These are phyloP conservation scores for Solanum ossicruentum DNA, from an alignment of 257 asterid species.

Conservation along the genomic window DNA sequence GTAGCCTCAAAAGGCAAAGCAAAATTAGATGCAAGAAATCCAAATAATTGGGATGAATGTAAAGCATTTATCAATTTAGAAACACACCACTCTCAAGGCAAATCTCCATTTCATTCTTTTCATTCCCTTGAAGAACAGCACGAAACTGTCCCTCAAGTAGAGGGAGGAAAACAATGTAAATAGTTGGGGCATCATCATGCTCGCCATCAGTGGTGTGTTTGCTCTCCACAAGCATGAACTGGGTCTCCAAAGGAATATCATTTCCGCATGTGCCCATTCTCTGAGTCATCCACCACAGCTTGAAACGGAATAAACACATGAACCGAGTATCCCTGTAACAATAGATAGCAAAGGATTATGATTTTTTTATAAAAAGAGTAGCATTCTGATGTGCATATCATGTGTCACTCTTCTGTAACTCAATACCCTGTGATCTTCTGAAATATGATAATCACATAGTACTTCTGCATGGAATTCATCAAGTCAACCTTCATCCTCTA, in stretches of 20 bases:
- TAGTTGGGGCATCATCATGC: slow-evolving; percentile 42
- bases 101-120: slow-evolving; percentile 74
- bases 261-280: slow-evolving; percentile 88
- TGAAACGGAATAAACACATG: slow-evolving; percentile 92
- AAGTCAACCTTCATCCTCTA: not conserved
- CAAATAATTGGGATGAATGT: not conserved
- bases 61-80: not conserved
- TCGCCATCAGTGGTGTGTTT: slow-evolving; percentile 53
- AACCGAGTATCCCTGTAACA: slow-evolving; percentile 68
- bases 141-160: slow-evolving; percentile 96
- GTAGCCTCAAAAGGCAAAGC: not conserved
- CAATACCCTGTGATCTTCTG: not conserved
- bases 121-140: slow-evolving; percentile 93
- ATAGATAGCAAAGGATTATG: not conserved
- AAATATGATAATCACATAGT: not conserved
- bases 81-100: slow-evolving; percentile 97
- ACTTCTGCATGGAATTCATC: not conserved
- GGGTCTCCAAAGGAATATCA: slow-evolving; percentile 90
- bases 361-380: not conserved
- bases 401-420: not conserved
- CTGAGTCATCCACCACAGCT: slow-evolving; percentile 99
- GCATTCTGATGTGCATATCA: not conserved
- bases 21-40: slow-evolving; percentile 5
- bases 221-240: slow-evolving; percentile 92
- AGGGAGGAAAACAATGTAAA: slow-evolving; percentile 85